These are phyloP conservation scores for Scleromitrula shiraiana DNA, from an alignment of 2,329 filamentous ascomycete species.

Conservation along the genomic window DNA sequence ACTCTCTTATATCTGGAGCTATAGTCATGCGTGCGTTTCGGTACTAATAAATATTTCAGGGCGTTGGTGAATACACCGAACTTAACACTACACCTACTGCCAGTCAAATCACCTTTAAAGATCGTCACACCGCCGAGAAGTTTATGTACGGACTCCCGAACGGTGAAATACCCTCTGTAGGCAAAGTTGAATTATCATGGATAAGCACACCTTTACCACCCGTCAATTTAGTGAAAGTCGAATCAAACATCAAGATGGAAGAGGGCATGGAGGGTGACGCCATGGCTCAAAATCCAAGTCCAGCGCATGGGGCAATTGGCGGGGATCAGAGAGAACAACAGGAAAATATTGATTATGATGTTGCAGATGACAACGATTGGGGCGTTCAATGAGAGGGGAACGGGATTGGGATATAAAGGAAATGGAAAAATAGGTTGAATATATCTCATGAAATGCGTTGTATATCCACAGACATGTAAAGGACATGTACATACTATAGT, in stretches of 20 bases:
- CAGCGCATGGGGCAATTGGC: conserved; percentile 8
- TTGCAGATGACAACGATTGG: conserved; percentile 35
- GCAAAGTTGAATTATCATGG: conserved; percentile 61
- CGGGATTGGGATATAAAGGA: too few relatives aligned
- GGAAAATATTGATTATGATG: conserved; percentile 34
- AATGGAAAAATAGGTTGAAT: too few relatives aligned
- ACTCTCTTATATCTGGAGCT: too few relatives aligned
- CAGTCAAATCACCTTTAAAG: conserved; percentile 55
- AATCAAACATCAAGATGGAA: conserved; percentile 8
- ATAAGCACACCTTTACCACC: conserved; percentile 29
- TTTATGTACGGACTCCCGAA: conserved; percentile 52
- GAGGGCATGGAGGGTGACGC: conserved; percentile 28
- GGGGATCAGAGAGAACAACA: conserved; percentile 13
- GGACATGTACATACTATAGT: too few relatives aligned
- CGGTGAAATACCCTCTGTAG: conserved; percentile 53
- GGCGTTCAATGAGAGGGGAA: conserved; percentile 6
- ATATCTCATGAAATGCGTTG: too few relatives aligned
- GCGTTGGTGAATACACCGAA: conserved; percentile 53
- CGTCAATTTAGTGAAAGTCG: conserved; percentile 12
- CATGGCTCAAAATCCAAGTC: conserved; percentile 20
- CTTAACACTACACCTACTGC: conserved; percentile 41
- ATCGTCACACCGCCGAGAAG: conserved; percentile 63
- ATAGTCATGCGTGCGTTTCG: too few relatives aligned
- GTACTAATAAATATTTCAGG: too few relatives aligned
- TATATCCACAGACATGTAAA: too few relatives aligned